A percentile compares a stretch with the other conserved stretches of the same genome.
Evolutionary conservation across 2,329 filamentous ascomycete species (phyloP).

Genomic region (Colletotrichum tabaci): DNA sequence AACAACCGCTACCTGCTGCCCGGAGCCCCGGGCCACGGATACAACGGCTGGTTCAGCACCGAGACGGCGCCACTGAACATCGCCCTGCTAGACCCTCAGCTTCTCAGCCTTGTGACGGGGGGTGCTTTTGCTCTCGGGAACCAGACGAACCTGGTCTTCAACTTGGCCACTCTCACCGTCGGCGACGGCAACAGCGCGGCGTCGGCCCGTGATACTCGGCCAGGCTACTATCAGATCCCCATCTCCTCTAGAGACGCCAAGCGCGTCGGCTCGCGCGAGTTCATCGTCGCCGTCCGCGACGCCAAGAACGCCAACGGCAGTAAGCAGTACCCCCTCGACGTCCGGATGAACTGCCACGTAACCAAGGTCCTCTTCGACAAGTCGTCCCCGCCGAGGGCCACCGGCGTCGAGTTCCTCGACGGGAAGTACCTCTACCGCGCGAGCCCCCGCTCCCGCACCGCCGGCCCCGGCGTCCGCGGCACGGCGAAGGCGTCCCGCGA

Average conservation of each 20-base stretch:
- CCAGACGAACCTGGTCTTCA: slow-evolving; percentile 46
- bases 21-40: slow-evolving; percentile 61
- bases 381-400: slow-evolving; percentile 56
- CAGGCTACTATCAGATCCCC: slow-evolving; percentile 72
- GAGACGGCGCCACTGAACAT: slow-evolving; percentile 65
- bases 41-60: slow-evolving; percentile 69
- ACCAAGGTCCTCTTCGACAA: slow-evolving; percentile 62
- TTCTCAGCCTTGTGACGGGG: slow-evolving; percentile 66
- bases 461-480: slow-evolving; percentile 40
- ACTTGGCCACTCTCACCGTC: slow-evolving; percentile 55
- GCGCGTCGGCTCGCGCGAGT: slow-evolving; percentile 70
- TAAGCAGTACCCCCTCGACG: slow-evolving; percentile 69
- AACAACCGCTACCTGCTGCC: slow-evolving; percentile 65
- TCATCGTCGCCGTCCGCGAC: slow-evolving; percentile 65
- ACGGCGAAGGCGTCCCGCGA: slow-evolving; percentile 58
- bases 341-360: slow-evolving; percentile 63
- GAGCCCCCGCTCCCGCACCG: slow-evolving; percentile 53
- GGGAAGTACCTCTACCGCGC: slow-evolving; percentile 63
- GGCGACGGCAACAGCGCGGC: slow-evolving; percentile 67
- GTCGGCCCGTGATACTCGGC: slow-evolving; percentile 59
- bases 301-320: slow-evolving; percentile 64
- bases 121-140: slow-evolving; percentile 66
- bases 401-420: slow-evolving; percentile 64
- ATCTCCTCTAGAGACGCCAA: slow-evolving; percentile 65
- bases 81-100: slow-evolving; percentile 65